A percentile compares a stretch with the other conserved stretches of the same genome.
Conservation (phyloP, 768 basidiomycete genomes). For the Termitomyces sp. region DNA sequence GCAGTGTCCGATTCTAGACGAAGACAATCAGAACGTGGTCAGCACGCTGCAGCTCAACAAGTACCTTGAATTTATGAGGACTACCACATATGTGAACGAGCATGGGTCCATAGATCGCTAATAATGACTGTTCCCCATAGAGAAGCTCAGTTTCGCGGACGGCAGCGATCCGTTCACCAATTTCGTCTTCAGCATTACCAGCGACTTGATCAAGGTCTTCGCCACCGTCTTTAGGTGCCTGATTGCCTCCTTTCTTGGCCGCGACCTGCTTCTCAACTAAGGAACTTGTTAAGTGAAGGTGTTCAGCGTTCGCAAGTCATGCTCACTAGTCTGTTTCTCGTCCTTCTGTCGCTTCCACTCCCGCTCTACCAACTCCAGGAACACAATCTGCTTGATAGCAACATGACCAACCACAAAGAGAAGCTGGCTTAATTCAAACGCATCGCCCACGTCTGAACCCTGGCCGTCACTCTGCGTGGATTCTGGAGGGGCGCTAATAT, state of each 20-base stretch:
- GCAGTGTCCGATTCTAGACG: conserved; percentile 73
- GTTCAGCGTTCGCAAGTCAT: neutral
- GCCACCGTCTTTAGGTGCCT: conserved; percentile 57
- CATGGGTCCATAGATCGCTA: conserved; percentile 86
- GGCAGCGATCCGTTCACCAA: conserved; percentile 83
- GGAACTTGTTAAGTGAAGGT: neutral
- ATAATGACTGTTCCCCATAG: conserved; percentile 73
- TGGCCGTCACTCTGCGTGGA: conserved; percentile 20
- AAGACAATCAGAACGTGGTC: conserved; percentile 1
- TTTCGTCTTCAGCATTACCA: conserved; percentile 97
- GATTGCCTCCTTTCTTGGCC: conserved; percentile 23
- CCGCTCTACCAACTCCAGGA: conserved; percentile 89
- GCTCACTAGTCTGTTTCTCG: conserved; percentile 70
- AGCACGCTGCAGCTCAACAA: conserved; percentile 9
- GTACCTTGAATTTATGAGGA: conserved; percentile 86
- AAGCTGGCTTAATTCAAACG: conserved; percentile 89
- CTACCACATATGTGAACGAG: conserved; percentile 87
- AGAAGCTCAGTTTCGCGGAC: conserved; percentile 86
- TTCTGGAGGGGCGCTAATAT: conserved; percentile 20
- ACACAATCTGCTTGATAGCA: conserved; percentile 96
- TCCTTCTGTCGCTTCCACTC: conserved; percentile 98
- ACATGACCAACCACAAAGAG: conserved; percentile 95
- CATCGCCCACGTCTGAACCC: conserved; percentile 63
- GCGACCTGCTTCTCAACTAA: conserved; percentile 57
- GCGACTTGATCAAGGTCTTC: conserved; percentile 91